Percentiles rank a stretch among this genome's conserved stretches.
phyloP scores from a whole-genome alignment of 1,284 basidiomycete species.

The Puccinia polysora region DNA sequence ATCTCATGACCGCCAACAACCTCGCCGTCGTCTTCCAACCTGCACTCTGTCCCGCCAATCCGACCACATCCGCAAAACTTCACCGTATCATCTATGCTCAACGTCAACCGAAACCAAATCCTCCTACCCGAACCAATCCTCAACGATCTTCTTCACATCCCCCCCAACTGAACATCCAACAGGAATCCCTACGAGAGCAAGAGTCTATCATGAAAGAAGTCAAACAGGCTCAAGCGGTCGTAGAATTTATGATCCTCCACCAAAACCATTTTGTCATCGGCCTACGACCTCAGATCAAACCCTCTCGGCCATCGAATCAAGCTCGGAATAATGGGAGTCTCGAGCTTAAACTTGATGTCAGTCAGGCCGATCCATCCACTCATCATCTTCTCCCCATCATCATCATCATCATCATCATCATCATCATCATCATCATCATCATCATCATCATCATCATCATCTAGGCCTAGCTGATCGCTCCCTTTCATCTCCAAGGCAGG shows the following conservation, averaged over 20 bases:
- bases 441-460: no score
- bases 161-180: constrained; percentile 18
- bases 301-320: no score
- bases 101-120: neutral
- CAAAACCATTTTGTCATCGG: constrained; percentile 42
- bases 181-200: constrained; percentile 37
- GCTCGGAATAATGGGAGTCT: no score
- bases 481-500: no score
- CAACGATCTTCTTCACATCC: no score
- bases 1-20: constrained; percentile 91
- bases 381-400: no score
- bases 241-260: constrained; percentile 39
- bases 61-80: constrained; percentile 10
- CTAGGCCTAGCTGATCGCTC: no score
- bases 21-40: constrained; percentile 92
- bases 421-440: no score
- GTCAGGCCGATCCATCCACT: no score
- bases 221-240: constrained; percentile 36
- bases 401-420: no score
- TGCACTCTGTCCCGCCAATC: constrained; percentile 58
- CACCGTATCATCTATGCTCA: constrained; percentile 38
- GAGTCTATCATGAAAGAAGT: constrained; percentile 30
- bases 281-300: constrained; percentile 24
- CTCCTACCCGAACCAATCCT: neutral
- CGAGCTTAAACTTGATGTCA: no score